phyloP scores from a whole-genome alignment of 75 land plant species.

The Picea glauca region DNA sequence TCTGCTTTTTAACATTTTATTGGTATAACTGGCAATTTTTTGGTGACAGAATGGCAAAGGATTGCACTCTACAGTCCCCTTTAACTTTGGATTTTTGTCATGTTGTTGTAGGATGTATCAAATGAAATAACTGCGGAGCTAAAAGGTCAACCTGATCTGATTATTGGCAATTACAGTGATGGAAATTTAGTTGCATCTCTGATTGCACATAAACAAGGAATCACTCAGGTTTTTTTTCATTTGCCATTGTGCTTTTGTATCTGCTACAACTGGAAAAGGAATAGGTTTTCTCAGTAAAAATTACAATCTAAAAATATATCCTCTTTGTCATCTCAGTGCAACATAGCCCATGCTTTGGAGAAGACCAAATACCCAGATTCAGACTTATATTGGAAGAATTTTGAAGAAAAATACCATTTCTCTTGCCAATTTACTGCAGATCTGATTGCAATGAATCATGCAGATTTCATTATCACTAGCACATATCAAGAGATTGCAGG shows the following conservation, averaged over 20 bases:
- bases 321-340: conserved; percentile 35
- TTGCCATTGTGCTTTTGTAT: neutral
- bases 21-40: too few relatives aligned
- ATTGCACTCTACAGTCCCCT: too few relatives aligned
- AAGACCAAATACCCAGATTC: conserved; percentile 83
- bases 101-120: conserved; percentile 37
- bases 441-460: conserved; percentile 72
- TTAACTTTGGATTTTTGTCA: neutral
- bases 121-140: conserved; percentile 59
- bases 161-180: conserved; percentile 81
- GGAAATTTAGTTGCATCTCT: conserved; percentile 79
- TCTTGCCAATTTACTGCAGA: conserved; percentile 84
- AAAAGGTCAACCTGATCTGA: conserved; percentile 59
- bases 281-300: neutral
- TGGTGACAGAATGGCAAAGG: too few relatives aligned
- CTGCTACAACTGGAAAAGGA: neutral
- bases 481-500: conserved; percentile 83
- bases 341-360: conserved; percentile 79
- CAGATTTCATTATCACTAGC: conserved; percentile 81
- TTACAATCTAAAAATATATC: neutral
- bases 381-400: conserved; percentile 71
- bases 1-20: too few relatives aligned
- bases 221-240: conserved; percentile 53
- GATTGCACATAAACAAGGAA: conserved; percentile 46
- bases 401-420: conserved; percentile 73